These are phyloP conservation scores for Dianthus caryophyllus DNA, from an alignment of 148 eudicot genomes.

Conservation along the genomic window DNA sequence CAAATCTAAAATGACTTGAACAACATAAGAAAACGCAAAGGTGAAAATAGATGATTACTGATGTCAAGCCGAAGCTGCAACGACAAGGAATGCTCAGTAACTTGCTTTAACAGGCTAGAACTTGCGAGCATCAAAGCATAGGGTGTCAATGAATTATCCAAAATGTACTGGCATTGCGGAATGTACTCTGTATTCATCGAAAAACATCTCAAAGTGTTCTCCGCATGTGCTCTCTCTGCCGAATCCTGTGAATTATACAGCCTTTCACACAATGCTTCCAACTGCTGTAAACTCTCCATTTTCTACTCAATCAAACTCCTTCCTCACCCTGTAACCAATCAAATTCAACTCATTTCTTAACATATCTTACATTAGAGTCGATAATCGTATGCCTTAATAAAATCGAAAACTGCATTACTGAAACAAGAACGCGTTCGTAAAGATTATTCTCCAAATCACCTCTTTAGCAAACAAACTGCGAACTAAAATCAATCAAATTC, in stretches of 20 bases:
- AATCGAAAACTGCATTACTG: no score
- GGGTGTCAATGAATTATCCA: conserved; percentile 84
- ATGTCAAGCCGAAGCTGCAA: conserved; percentile 89
- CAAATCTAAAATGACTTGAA: not conserved
- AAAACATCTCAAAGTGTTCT: conserved; percentile 82
- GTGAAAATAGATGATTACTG: conserved; percentile 36
- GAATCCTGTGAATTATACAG: conserved; percentile 94
- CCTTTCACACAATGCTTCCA: conserved; percentile 89
- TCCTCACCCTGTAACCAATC: conserved; percentile 14
- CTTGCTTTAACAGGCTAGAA: conserved; percentile 95
- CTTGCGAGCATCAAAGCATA: conserved; percentile 93
- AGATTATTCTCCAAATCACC: no score
- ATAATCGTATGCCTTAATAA: not conserved
- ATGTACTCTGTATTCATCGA: conserved; percentile 74
- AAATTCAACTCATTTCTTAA: not conserved
- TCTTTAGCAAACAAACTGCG: not conserved
- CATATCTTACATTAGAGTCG: not conserved
- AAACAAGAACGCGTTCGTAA: no score
- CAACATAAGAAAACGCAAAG: not conserved
- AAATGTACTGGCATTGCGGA: conserved; percentile 83
- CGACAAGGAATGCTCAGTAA: conserved; percentile 72
- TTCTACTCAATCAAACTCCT: conserved; percentile 15
- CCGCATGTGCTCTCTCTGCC: conserved; percentile 86
- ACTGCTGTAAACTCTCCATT: conserved; percentile 88
- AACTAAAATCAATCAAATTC: conserved; percentile 7